Conservation (phyloP, 768 basidiomycete genomes). For the Flagelloscypha sp. region DNA sequence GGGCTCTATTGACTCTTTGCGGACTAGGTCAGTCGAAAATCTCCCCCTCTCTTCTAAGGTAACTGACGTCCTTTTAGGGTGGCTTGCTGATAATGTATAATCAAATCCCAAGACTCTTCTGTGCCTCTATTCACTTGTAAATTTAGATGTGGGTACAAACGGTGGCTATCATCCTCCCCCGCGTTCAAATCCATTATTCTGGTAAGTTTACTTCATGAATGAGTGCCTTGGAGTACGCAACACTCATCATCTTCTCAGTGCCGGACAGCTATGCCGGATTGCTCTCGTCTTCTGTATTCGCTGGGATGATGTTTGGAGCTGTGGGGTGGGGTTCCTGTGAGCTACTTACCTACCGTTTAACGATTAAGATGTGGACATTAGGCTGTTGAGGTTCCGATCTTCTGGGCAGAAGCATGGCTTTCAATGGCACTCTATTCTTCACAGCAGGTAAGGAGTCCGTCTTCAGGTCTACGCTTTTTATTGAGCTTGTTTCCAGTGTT, state of each 20-base stretch:
- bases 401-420: constrained; percentile 80
- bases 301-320: constrained; percentile 96
- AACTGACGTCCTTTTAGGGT: constrained; percentile 41
- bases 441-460: too few species aligned
- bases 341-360: constrained; percentile 16
- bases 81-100: constrained; percentile 88
- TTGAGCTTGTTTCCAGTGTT: too few species aligned
- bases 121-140: constrained; percentile 18
- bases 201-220: constrained; percentile 32
- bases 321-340: constrained; percentile 86
- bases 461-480: too few species aligned
- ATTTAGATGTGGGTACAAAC: constrained; percentile 90
- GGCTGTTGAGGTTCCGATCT: constrained; percentile 63
- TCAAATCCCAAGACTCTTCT: constrained; percentile 13
- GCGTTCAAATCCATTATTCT: constrained; percentile 84
- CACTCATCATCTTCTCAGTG: constrained; percentile 30
- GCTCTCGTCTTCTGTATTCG: constrained; percentile 84
- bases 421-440: constrained; percentile 88
- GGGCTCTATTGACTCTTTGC: constrained; percentile 74
- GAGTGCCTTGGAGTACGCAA: not conserved
- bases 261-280: constrained; percentile 70
- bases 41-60: not conserved
- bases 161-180: constrained; percentile 88
- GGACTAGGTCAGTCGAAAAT: constrained; percentile 63
- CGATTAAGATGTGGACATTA: not conserved